Conservation (phyloP, 2,329 filamentous ascomycete species). For the Aureobasidium pullulans region DNA sequence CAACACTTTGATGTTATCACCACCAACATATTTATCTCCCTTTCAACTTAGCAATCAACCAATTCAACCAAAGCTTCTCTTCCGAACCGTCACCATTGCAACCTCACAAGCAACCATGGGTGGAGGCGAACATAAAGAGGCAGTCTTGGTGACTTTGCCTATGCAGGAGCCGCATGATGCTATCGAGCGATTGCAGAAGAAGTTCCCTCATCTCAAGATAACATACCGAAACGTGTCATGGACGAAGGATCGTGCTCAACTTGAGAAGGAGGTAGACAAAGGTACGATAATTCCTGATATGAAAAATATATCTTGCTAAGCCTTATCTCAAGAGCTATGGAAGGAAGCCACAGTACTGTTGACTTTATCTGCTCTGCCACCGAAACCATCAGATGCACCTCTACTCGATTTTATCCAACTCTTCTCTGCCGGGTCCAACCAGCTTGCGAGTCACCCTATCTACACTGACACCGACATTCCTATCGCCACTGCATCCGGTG, state of each 20-base stretch:
- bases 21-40: background rate
- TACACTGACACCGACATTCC: constrained; percentile 46
- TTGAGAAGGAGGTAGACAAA: constrained; percentile 3
- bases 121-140: constrained; percentile 29
- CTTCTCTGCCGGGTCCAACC: constrained; percentile 51
- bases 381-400: constrained; percentile 27
- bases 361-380: constrained; percentile 42
- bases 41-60: background rate
- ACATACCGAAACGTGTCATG: constrained; percentile 30
- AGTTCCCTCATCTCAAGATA: constrained; percentile 41
- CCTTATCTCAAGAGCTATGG: constrained; percentile 28
- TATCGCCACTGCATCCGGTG: constrained; percentile 48
- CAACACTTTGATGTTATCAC: background rate
- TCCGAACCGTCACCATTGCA: background rate
- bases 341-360: constrained; percentile 39
- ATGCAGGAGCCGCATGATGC: constrained; percentile 31
- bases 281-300: background rate
- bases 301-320: constrained; percentile 14
- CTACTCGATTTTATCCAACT: constrained; percentile 47
- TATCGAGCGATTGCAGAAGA: constrained; percentile 32
- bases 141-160: constrained; percentile 26
- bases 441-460: constrained; percentile 45
- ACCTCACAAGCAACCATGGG: constrained; percentile 25
- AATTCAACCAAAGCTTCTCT: background rate
- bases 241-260: constrained; percentile 16